These are phyloP conservation scores for Candida tibetensis DNA, from an alignment of 805 yeast genomes.

Conservation along the genomic window DNA sequence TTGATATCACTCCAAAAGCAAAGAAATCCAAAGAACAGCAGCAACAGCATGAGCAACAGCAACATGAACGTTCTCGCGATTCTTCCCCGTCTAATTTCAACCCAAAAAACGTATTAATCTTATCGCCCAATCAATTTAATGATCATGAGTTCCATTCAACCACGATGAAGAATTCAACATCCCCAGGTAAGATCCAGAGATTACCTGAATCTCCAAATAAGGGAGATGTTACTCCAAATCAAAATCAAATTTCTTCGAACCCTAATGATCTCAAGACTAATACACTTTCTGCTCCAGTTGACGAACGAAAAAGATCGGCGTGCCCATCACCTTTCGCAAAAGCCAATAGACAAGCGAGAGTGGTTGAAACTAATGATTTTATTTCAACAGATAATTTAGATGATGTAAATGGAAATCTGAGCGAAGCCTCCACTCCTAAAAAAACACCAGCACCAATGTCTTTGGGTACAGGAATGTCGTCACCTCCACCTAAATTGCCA, in stretches of 20 bases:
- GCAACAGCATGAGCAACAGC: background rate
- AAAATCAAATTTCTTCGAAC: background rate
- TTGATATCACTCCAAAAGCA: conserved; percentile 11
- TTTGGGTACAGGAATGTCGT: conserved; percentile 15
- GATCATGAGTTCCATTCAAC: conserved; percentile 32
- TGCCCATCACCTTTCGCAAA: conserved; percentile 42
- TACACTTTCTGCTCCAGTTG: conserved; percentile 14
- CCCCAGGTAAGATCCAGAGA: conserved; percentile 1
- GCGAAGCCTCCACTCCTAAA: conserved; percentile 15
- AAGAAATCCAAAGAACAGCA: background rate
- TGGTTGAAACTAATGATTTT: conserved; percentile 36
- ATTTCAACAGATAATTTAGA: conserved; percentile 10
- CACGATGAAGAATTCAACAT: conserved; percentile 2
- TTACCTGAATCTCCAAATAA: conserved; percentile 1
- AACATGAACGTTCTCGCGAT: conserved; percentile 3
- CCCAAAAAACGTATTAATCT: conserved; percentile 33
- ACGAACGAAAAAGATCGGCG: conserved; percentile 23
- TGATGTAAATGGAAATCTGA: conserved; percentile 5
- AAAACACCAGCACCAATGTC: conserved; percentile 1
- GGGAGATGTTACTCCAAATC: background rate
- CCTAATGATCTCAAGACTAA: conserved; percentile 4
- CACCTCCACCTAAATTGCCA: conserved; percentile 41
- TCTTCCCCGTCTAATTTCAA: conserved; percentile 5
- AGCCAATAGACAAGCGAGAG: conserved; percentile 44
- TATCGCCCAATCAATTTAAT: conserved; percentile 39